A percentile compares a stretch with the other conserved stretches of the same genome.
These are phyloP conservation scores for Microbotryum silenes-acaulis DNA, from an alignment of 1,284 basidiomycete species.

Conservation along the genomic window DNA sequence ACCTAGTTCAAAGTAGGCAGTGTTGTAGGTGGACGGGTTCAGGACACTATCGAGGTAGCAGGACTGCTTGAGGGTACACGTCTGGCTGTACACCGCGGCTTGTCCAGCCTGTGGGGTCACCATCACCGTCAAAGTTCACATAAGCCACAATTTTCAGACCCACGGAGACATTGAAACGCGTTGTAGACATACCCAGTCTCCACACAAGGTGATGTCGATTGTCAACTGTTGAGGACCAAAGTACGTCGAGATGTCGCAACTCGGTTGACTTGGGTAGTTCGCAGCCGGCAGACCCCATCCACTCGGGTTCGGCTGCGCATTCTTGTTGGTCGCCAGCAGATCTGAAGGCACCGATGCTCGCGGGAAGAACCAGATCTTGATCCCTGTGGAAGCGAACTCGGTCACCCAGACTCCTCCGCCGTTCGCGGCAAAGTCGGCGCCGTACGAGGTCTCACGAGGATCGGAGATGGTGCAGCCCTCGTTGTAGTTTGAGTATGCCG, in stretches of 20 bases:
- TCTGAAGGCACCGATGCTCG: constrained; percentile 20
- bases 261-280: constrained; percentile 3
- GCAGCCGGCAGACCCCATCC: constrained; percentile 22
- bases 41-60: constrained; percentile 29
- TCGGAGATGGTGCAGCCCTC: constrained; percentile 53
- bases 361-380: constrained; percentile 31
- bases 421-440: constrained; percentile 33
- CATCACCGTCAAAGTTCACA: too few relatives aligned
- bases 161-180: too few relatives aligned
- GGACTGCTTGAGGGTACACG: constrained; percentile 12
- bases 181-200: constrained; percentile 7
- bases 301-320: constrained; percentile 17
- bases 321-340: constrained; percentile 11
- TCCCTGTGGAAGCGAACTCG: constrained; percentile 16
- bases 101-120: constrained; percentile 14
- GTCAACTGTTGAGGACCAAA: constrained; percentile 25
- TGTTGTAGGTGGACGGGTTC: constrained; percentile 19
- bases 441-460: constrained; percentile 32
- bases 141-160: too few relatives aligned
- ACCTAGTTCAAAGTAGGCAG: constrained; percentile 28
- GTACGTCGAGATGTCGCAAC: constrained; percentile 13
- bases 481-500: constrained; percentile 39
- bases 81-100: constrained; percentile 12
- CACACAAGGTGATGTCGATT: constrained; percentile 26
- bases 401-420: constrained; percentile 36